Percentiles rank a stretch among this genome's conserved stretches.
Conservation (phyloP, 1,139 yeast genomes). For the Entelexis sorbosivorans region DNA sequence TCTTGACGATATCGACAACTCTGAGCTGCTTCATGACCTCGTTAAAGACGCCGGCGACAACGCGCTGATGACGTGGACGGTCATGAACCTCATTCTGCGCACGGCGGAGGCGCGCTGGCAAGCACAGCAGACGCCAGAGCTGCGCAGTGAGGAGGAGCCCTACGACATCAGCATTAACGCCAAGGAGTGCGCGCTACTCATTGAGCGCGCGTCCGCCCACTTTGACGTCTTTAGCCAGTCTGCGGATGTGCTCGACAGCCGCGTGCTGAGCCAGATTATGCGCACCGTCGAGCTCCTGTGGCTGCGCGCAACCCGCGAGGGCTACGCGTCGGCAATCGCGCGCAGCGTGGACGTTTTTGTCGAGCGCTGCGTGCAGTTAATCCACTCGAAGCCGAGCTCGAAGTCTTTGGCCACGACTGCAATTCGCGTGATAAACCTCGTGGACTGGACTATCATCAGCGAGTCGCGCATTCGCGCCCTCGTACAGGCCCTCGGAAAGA, state of each 20-base stretch:
- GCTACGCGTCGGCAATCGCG: not conserved
- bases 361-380: conserved; percentile 8
- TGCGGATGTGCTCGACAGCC: conserved; percentile 12
- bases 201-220: conserved; percentile 6
- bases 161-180: not conserved
- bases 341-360: conserved; percentile 1
- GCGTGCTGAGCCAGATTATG: conserved; percentile 17
- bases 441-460: not conserved
- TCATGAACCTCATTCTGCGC: conserved; percentile 11
- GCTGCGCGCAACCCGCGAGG: not conserved
- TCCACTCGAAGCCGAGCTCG: conserved; percentile 10
- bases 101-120: not conserved
- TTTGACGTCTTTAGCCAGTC: conserved; percentile 9
- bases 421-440: conserved; percentile 7
- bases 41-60: conserved; percentile 9
- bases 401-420: conserved; percentile 17
- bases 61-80: conserved; percentile 12
- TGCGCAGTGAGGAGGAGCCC: not conserved
- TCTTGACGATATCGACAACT: conserved; percentile 3
- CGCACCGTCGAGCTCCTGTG: conserved; percentile 15
- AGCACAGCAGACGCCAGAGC: not conserved
- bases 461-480: not conserved
- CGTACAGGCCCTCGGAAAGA: conserved; percentile 6
- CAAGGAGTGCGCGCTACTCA: not conserved
- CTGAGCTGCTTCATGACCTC: conserved; percentile 1